A percentile compares a stretch with the other conserved stretches of the same genome.
These are phyloP conservation scores for Penicillium diatomitis DNA, from an alignment of 495 filamentous ascomycete genomes.

Conservation along the genomic window DNA sequence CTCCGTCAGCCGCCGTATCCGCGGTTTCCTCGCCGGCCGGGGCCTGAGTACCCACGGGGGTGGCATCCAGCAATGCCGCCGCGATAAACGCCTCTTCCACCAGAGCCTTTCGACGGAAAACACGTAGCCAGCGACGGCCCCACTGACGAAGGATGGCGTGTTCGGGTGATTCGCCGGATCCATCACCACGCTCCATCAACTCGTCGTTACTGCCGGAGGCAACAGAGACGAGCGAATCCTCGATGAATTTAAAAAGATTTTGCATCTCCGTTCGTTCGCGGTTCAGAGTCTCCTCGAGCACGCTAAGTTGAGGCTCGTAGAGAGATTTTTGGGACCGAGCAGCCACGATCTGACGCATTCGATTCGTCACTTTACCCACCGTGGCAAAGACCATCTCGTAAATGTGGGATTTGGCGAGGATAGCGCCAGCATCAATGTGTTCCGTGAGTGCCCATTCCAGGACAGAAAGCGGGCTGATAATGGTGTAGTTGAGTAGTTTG, in stretches of 20 bases:
- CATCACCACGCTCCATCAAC: conserved; percentile 47
- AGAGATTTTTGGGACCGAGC: conserved; percentile 46
- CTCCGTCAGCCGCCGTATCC: conserved; percentile 15
- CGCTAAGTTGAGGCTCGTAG: conserved; percentile 49
- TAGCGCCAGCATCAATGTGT: conserved; percentile 52
- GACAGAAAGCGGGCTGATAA: conserved; percentile 73
- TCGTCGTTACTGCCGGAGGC: conserved; percentile 65
- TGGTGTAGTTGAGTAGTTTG: conserved; percentile 95
- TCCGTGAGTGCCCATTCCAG: conserved; percentile 78
- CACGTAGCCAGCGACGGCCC: conserved; percentile 78
- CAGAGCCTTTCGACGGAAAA: conserved; percentile 69
- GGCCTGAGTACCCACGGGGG: conserved; percentile 28
- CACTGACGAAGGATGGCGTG: conserved; percentile 66
- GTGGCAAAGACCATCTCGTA: conserved; percentile 88
- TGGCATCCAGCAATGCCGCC: conserved; percentile 31
- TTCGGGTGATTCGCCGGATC: conserved; percentile 31
- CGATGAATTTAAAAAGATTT: conserved; percentile 67
- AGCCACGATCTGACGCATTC: conserved; percentile 72
- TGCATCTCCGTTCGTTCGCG: conserved; percentile 64
- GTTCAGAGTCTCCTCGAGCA: conserved; percentile 55
- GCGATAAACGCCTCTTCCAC: conserved; percentile 66
- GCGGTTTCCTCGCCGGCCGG: conserved; percentile 11
- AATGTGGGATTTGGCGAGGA: conserved; percentile 61
- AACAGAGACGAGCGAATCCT: conserved; percentile 67
- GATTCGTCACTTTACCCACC: conserved; percentile 83